These are phyloP conservation scores for Asterella californica DNA, from an alignment of 225 moss, liverwort and hornwort species.

Conservation along the genomic window DNA sequence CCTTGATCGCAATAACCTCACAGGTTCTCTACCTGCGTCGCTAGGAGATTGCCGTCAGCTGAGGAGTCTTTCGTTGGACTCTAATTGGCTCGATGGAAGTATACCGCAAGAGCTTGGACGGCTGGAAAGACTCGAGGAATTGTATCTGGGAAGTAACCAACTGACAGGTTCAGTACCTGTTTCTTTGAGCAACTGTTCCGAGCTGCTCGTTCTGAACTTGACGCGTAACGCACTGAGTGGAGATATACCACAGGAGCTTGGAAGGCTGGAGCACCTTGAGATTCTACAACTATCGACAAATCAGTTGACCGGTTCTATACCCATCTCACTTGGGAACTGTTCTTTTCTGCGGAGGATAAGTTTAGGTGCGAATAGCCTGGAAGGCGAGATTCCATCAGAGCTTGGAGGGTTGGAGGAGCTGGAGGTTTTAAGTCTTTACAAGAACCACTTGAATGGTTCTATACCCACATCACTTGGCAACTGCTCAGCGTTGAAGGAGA, in stretches of 20 bases:
- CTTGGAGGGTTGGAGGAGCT: slow-evolving; percentile 2
- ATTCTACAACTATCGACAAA: not conserved
- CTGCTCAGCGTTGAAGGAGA: not conserved
- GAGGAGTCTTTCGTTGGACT: not conserved
- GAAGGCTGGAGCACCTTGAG: not conserved
- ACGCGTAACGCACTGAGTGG: not conserved
- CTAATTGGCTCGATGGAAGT: not conserved
- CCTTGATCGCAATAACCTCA: not conserved
- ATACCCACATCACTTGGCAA: slow-evolving; percentile 11
- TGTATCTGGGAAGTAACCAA: not conserved
- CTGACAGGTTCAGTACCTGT: slow-evolving; percentile 4
- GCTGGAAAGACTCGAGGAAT: not conserved
- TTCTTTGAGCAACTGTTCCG: not conserved
- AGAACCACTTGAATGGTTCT: slow-evolving; percentile 7
- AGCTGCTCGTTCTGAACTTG: not conserved
- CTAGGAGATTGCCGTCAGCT: not conserved
- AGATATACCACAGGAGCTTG: not conserved
- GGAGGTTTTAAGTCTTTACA: not conserved
- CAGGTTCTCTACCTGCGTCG: not conserved
- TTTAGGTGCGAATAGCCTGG: not conserved
- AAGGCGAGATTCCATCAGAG: not conserved
- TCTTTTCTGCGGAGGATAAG: not conserved
- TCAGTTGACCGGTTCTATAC: not conserved
- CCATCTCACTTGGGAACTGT: slow-evolving; percentile 38
- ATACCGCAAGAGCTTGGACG: not conserved